Evolutionary conservation across 108 stramenopile genomes (phyloP).

Genomic region (Cyclotella baltica): DNA sequence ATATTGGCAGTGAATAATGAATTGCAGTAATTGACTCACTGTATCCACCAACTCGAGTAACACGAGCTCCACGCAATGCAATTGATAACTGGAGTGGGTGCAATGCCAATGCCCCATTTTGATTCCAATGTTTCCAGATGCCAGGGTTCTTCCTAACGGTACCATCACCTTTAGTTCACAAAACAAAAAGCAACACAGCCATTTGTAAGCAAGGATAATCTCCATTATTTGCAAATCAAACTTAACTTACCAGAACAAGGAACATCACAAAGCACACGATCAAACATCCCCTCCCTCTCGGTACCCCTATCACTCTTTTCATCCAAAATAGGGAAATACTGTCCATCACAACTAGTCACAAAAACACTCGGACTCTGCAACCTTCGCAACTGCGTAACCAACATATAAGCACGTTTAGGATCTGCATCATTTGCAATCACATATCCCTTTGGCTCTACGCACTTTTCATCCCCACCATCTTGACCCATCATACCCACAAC

Average conservation of each 20-base stretch:
- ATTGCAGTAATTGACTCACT: conserved; percentile 52
- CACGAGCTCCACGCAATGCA: conserved; percentile 86
- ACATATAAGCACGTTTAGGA: conserved; percentile 96
- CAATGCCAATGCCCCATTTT: conserved; percentile 64
- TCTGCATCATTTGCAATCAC: conserved; percentile 98
- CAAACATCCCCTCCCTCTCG: conserved; percentile 82
- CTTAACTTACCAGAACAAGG: conserved; percentile 83
- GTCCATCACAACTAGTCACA: conserved; percentile 92
- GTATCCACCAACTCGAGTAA: conserved; percentile 88
- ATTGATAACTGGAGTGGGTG: conserved; percentile 88
- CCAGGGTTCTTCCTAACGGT: conserved; percentile 96
- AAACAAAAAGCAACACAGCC: not conserved
- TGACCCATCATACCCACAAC: conserved; percentile 56
- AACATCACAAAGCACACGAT: conserved; percentile 97
- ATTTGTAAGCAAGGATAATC: not conserved
- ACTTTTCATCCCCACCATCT: conserved; percentile 24
- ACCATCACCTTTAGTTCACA: conserved; percentile 78
- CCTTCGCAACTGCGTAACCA: conserved; percentile 91
- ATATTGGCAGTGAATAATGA: no score
- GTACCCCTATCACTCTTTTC: conserved; percentile 50
- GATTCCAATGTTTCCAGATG: conserved; percentile 87
- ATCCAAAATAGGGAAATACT: conserved; percentile 81
- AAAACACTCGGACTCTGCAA: conserved; percentile 89
- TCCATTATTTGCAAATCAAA: not conserved
- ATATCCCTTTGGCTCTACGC: conserved; percentile 64